Evolutionary conservation across 179 eudicot species (phyloP), one percentile per base, ranked within the genome.

Genomic region (Sideroxylon spinosum): DNA sequence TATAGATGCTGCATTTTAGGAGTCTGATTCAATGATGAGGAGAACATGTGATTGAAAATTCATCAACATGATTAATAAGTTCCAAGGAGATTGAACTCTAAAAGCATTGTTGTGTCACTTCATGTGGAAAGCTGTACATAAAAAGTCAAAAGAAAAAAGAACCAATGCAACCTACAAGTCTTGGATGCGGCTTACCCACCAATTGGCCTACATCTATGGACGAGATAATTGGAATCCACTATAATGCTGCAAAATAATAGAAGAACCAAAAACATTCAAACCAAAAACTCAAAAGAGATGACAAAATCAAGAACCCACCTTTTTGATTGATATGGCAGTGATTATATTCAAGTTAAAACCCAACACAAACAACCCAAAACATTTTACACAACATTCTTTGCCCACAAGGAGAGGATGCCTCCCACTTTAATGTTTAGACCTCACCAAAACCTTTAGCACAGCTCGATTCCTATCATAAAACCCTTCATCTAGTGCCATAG

Each of bases 1-100:
- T 32, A 73, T 55, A 55, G 55, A 59, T 2, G 17, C 63, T 53
- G 70, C 70, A 66, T 28, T 66, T 23, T 73, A 55, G 49, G 46
- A 71, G 13, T 37, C 4, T 37, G 44, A 37, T 37, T 37, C 3
- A 37, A 37, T 6, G 5, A 37, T 37, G 44, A 37, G 44, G 44
- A 37, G 44, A 37, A 37, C 44, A 37, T 37, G 5, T 37, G 44
- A 37, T 37, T 37, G 44, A 37, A 37, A 37, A 37, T 37, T 37
- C 44, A 37, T 37, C 44, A 37, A 37, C 44, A 37, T 3, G 44
- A 37, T 37, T 37, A 37, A 37, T 37, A 37, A 37, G 44, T 37
- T 3, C 44, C 44, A 37, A 37, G 44, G 44, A 37, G 44, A 37
- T 37, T 3, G 44, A 16, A 16, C 60, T 55, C 20, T 55, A 55